phyloP scores from a whole-genome alignment of 306 rosid genomes.

The Gastrolobium bilobum region DNA sequence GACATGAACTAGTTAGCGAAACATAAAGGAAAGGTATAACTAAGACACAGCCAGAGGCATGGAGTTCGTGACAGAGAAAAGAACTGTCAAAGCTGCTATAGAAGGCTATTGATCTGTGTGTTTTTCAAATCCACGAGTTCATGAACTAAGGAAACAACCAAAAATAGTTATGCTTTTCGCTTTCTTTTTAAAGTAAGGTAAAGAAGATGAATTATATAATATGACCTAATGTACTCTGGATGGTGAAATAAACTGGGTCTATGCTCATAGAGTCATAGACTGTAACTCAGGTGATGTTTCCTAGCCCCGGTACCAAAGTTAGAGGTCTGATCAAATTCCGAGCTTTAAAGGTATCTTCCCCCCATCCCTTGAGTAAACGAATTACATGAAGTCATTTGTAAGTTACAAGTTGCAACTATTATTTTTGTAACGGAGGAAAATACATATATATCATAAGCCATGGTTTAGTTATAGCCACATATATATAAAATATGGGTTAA shows the following conservation, averaged over 20 bases:
- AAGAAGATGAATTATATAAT: background rate
- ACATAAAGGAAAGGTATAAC: background rate
- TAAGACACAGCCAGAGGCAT: slow-evolving; percentile 32
- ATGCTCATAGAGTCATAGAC: no score
- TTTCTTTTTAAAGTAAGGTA: background rate
- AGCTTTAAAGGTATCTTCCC: no score
- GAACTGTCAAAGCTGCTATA: slow-evolving; percentile 37
- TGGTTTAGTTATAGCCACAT: no score
- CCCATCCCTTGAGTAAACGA: background rate
- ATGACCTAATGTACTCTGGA: no score
- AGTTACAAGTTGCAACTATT: background rate
- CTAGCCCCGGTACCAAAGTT: no score
- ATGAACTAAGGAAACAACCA: background rate
- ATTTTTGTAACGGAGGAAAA: background rate
- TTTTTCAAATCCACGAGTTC: background rate
- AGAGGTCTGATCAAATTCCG: no score
- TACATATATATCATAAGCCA: no score
- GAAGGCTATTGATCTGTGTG: background rate
- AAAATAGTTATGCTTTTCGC: background rate
- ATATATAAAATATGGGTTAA: no score
- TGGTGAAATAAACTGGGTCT: no score
- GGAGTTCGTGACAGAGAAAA: slow-evolving; percentile 25
- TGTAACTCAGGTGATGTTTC: no score
- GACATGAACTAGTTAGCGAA: slow-evolving; percentile 12
- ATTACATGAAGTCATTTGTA: background rate